Evolutionary conservation across 345 rosid species (phyloP).

Genomic region (Cardamine chenopodiifolia): DNA sequence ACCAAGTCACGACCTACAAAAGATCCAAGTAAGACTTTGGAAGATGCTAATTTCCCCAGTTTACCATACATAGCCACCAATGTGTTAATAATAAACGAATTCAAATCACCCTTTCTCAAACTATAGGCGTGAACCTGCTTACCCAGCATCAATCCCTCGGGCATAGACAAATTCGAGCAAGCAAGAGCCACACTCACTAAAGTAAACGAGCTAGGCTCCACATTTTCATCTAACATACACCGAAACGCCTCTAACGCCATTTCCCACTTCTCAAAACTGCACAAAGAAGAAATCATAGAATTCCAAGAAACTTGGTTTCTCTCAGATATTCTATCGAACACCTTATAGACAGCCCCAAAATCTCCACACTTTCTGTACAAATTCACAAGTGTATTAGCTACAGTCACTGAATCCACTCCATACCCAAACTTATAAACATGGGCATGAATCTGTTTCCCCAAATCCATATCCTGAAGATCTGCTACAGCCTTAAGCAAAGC

Average conservation of each 20-base stretch:
- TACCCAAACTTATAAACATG: slow-evolving; percentile 74
- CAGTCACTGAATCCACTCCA: slow-evolving; percentile 50
- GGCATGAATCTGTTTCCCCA: slow-evolving; percentile 80
- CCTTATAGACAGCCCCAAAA: slow-evolving; percentile 51
- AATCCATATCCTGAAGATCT: slow-evolving; percentile 51
- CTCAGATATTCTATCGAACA: slow-evolving; percentile 76
- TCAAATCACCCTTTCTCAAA: slow-evolving; percentile 60
- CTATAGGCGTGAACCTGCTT: slow-evolving; percentile 75
- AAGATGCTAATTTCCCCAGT: slow-evolving; percentile 53
- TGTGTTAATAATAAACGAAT: slow-evolving; percentile 69
- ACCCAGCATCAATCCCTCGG: slow-evolving; percentile 60
- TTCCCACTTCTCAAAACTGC: slow-evolving; percentile 71
- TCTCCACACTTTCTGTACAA: slow-evolving; percentile 72
- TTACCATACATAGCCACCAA: slow-evolving; percentile 86
- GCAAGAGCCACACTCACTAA: slow-evolving; percentile 77
- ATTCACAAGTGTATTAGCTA: slow-evolving; percentile 75
- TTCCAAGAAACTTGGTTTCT: slow-evolving; percentile 94
- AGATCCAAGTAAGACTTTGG: slow-evolving; percentile 49
- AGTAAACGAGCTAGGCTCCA: slow-evolving; percentile 81
- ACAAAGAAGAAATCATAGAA: slow-evolving; percentile 66
- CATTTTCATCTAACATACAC: slow-evolving; percentile 55
- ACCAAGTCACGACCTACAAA: slow-evolving; percentile 74
- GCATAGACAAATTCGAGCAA: slow-evolving; percentile 59
- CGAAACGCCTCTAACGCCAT: slow-evolving; percentile 64
- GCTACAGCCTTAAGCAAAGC: slow-evolving; percentile 70